phyloP scores from a whole-genome alignment of 768 basidiomycete genomes.

The Naganishia antarctica region DNA sequence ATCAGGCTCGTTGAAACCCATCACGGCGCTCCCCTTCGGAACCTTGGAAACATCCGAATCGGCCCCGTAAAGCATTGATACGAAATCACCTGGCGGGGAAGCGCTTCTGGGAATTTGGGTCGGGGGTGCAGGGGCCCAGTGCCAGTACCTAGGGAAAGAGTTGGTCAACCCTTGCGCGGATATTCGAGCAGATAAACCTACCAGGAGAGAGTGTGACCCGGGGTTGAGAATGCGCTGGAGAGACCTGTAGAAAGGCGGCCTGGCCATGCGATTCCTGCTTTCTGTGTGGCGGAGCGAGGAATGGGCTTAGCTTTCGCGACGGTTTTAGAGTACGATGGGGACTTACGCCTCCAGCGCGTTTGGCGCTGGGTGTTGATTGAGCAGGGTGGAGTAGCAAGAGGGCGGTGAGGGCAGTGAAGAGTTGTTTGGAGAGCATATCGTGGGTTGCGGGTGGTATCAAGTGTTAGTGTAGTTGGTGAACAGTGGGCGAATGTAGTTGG shows the following conservation, averaged over 20 bases:
- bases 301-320: no score
- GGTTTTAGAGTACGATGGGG: background rate
- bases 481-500: no score
- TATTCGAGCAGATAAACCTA: background rate
- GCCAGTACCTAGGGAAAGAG: background rate
- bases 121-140: background rate
- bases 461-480: no score
- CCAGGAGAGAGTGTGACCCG: background rate
- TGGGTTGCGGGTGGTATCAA: no score
- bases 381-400: background rate
- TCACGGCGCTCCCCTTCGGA: background rate
- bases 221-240: background rate
- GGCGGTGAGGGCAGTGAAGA: background rate
- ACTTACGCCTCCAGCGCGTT: background rate
- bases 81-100: slow-evolving; percentile 13
- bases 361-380: background rate
- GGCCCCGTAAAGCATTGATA: background rate
- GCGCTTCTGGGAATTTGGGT: background rate
- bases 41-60: background rate
- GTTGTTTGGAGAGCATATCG: no score
- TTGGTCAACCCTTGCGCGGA: background rate
- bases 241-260: background rate
- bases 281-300: background rate
- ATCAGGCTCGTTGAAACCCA: slow-evolving; percentile 29
- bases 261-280: slow-evolving; percentile 12